Evolutionary conservation across 2,329 filamentous ascomycete genomes (phyloP), one percentile per base, ranked within the genome.

Genomic region (Pseudogymnoascus verrucosus): DNA sequence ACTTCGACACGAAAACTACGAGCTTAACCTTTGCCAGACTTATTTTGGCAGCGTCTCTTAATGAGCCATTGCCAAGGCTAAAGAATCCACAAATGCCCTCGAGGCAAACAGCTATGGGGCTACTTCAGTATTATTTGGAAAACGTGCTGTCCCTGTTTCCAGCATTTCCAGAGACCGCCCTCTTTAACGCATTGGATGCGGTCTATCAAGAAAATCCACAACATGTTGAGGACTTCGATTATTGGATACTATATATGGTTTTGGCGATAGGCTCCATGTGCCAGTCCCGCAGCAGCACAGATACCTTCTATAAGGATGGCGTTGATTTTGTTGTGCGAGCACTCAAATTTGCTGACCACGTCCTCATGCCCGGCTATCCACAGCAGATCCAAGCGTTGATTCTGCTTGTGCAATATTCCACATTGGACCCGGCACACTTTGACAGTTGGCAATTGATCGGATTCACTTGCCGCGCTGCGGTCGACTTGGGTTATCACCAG

Each of bases 381-480:
- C 84, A 85, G 1, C 93, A 95, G 69, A 91, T 98, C 14, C 93
- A 96, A 74, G 92, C 92, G 0, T 80, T 98, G 21, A 77, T 97
- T 2, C 80, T 98, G 1, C 83, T 98, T 62, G 92, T 91, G 0
- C 87, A 96, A 69, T 98, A 96, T 74, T 88, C 93, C 2, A 89
- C 95, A 79, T 80, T 96, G 60, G 93, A 98, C 70, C 93, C 93
- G 1, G 85, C 88, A 44, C 91, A 96, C 72, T 97, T 96, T 71
- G 92, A 96, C 71, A 91, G 89, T 70, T 98, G 95, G 93, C 93
- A 95, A 67, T 77, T 97, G 66, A 90, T 97, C 63, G 95, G 93
- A 5, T 93, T 95, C 73, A 93, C 93, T 5, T 90, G 90, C 42
- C 86, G 93, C 64, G 90, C 92, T 5, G 87, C 93, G 71, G 84